Conservation (phyloP, 176 grass and related monocot species). For the Carex pumila region DNA sequence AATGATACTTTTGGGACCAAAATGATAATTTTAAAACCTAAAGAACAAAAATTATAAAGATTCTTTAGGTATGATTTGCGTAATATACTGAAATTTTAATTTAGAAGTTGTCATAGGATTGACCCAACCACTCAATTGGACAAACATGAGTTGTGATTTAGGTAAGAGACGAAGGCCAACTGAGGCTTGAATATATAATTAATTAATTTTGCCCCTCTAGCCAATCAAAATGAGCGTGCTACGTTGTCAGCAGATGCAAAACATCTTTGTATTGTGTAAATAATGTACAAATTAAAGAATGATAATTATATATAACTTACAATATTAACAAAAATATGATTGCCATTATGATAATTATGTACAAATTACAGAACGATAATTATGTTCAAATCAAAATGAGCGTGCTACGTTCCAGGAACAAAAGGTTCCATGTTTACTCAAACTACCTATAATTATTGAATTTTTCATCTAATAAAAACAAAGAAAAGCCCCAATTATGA, state of each 20-base stretch:
- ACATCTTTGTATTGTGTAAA: background rate
- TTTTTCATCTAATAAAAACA: background rate
- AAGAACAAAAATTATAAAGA: no score
- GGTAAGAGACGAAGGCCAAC: background rate
- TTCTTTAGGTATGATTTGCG: no score
- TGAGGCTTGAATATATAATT: background rate
- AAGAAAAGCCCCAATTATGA: background rate
- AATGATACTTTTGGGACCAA: no score
- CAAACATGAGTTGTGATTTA: background rate
- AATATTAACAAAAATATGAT: background rate
- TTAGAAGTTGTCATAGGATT: background rate
- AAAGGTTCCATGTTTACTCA: background rate
- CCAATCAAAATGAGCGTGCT: background rate
- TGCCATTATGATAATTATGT: no score
- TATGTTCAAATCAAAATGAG: no score
- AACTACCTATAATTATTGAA: background rate
- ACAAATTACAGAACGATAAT: no score
- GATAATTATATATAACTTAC: background rate
- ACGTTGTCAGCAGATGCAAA: background rate
- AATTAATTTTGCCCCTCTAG: background rate
- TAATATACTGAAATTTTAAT: background rate
- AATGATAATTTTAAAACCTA: no score
- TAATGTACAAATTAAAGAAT: background rate
- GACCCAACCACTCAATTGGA: background rate
- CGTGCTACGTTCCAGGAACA: background rate